Percentiles rank a stretch among this genome's conserved stretches.
Conservation (phyloP, 495 filamentous ascomycete genomes). For the Hypomontagnella submonticulosa region DNA sequence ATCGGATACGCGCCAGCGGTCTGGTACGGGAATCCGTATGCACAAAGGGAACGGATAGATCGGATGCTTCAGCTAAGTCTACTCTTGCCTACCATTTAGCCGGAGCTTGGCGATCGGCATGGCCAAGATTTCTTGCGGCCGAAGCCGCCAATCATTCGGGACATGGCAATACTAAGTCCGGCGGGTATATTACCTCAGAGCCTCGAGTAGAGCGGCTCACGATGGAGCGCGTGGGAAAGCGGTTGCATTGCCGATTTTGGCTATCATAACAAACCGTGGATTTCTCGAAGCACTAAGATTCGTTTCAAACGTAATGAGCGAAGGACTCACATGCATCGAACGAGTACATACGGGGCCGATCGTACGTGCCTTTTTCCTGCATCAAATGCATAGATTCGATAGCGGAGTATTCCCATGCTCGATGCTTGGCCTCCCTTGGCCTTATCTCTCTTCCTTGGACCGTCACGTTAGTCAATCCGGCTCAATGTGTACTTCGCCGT, state of each 20-base stretch:
- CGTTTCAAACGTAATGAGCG: conserved; percentile 6
- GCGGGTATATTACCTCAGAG: conserved; percentile 25
- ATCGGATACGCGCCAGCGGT: not conserved
- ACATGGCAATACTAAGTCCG: conserved; percentile 11
- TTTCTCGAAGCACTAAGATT: conserved; percentile 2
- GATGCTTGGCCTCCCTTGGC: conserved; percentile 29
- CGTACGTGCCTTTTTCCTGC: not conserved
- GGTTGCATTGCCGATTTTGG: conserved; percentile 15
- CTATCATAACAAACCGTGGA: conserved; percentile 1
- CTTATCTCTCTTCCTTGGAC: conserved; percentile 1
- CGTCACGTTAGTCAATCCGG: conserved; percentile 11
- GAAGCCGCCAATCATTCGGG: conserved; percentile 14
- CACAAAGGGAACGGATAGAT: conserved; percentile 9
- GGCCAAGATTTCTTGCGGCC: conserved; percentile 12
- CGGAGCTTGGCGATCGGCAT: conserved; percentile 23
- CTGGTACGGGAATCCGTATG: not conserved
- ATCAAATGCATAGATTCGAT: not conserved
- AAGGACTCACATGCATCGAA: conserved; percentile 6
- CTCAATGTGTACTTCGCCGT: conserved; percentile 17
- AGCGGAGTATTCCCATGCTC: not conserved
- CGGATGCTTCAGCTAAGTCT: conserved; percentile 7
- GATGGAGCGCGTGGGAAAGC: not conserved
- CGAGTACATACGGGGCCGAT: not conserved
- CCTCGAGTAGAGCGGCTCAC: conserved; percentile 10
- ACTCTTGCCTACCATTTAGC: conserved; percentile 27